Conservation (phyloP, 148 eudicot genomes). For the Polygonum maritimum region DNA sequence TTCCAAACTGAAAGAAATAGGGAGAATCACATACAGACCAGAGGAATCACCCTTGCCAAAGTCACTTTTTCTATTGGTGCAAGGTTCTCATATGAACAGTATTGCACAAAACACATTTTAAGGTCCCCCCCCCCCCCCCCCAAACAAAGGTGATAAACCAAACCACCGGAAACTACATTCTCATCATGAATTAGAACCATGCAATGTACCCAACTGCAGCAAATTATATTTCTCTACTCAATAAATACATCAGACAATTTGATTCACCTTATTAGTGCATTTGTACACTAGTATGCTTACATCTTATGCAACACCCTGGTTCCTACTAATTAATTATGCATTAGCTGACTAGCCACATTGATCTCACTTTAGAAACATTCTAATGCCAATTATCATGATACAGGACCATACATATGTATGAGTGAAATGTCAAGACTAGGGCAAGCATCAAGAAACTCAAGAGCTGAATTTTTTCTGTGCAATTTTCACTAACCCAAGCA, state of each 20-base stretch:
- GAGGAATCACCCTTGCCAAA: not conserved
- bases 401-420: not conserved
- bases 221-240: not conserved
- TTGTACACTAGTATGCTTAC: not conserved
- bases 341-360: not conserved
- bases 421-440: not conserved
- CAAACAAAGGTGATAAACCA: not conserved
- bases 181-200: not conserved
- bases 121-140: not conserved
- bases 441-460: not conserved
- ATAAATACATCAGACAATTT: not conserved
- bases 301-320: not conserved
- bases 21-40: not conserved
- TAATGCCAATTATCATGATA: not conserved
- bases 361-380: not conserved
- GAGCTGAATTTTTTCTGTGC: not conserved
- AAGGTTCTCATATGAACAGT: not conserved
- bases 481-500: not conserved
- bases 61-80: not conserved
- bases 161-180: not conserved
- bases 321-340: not conserved
- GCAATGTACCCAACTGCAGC: not conserved
- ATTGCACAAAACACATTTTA: not conserved
- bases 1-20: not conserved
- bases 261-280: not conserved